Conservation (phyloP, 2,329 filamentous ascomycete genomes). For the Fusarium graminum region DNA sequence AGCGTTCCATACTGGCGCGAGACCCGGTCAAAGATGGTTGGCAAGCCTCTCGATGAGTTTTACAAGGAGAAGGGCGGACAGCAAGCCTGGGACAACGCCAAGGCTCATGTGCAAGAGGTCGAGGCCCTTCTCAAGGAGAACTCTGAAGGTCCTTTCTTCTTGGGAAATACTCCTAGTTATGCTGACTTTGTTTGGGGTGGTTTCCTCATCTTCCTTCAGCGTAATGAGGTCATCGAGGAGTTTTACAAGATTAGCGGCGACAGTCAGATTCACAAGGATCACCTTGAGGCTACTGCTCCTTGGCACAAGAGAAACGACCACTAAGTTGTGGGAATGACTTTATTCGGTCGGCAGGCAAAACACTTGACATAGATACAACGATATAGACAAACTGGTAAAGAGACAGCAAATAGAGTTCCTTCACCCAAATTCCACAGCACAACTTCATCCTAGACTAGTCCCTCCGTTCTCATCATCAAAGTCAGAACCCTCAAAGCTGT, state of each 20-base stretch:
- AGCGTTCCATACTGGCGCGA: slow-evolving; percentile 68
- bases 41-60: slow-evolving; percentile 66
- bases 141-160: slow-evolving; percentile 69
- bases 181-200: slow-evolving; percentile 70
- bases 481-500: slow-evolving; percentile 14
- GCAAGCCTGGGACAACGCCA: slow-evolving; percentile 61
- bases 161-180: slow-evolving; percentile 68
- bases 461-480: slow-evolving; percentile 41
- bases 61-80: slow-evolving; percentile 63
- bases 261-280: slow-evolving; percentile 53
- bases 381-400: not conserved
- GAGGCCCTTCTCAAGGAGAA: slow-evolving; percentile 67
- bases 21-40: slow-evolving; percentile 63
- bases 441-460: not conserved
- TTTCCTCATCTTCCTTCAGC: slow-evolving; percentile 59
- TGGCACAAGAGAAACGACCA: slow-evolving; percentile 58
- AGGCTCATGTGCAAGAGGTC: slow-evolving; percentile 53
- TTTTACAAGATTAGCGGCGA: slow-evolving; percentile 57
- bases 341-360: fast-evolving
- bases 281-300: slow-evolving; percentile 57
- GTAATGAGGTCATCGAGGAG: slow-evolving; percentile 53
- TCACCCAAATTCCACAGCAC: not conserved
- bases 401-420: not conserved
- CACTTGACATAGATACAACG: not conserved
- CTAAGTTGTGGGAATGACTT: slow-evolving; percentile 32